A percentile compares a stretch with the other conserved stretches of the same genome.
phyloP scores from a whole-genome alignment of 306 rosid species.

The Dalbergia cochinchinensis region DNA sequence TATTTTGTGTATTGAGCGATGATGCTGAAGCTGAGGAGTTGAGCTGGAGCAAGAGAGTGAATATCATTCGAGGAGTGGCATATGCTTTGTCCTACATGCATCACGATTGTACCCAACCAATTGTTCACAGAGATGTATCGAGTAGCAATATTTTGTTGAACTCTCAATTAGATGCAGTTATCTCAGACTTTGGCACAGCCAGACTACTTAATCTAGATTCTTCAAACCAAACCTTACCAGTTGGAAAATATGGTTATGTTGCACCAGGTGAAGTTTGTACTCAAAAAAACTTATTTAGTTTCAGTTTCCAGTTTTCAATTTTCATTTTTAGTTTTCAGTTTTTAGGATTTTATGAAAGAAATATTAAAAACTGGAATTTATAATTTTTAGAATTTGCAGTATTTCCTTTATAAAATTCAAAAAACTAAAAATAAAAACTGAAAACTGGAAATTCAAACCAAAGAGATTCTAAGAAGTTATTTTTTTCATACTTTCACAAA shows the following conservation, averaged over 20 bases:
- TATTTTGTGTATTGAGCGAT: no score
- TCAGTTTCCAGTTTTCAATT: no score
- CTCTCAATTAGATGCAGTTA: not conserved
- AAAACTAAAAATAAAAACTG: no score
- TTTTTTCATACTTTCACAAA: no score
- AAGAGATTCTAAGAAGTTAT: no score
- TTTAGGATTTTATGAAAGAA: no score
- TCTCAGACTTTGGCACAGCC: conserved; percentile 6
- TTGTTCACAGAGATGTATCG: conserved; percentile 8
- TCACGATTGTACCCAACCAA: not conserved
- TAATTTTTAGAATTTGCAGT: no score
- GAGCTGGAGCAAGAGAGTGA: conserved; percentile 19
- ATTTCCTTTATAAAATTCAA: no score
- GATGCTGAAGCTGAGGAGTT: not conserved
- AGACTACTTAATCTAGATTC: conserved; percentile 9
- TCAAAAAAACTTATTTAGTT: no score
- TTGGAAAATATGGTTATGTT: conserved; percentile 19
- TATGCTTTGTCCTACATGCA: conserved; percentile 20
- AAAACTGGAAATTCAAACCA: no score
- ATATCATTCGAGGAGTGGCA: not conserved
- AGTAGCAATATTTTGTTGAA: conserved; percentile 23
- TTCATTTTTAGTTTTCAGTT: no score
- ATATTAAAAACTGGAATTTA: no score
- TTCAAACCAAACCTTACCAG: not conserved
- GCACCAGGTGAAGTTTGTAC: not conserved